Evolutionary conservation across 169 alveolate species (phyloP).

Genomic region (Miamiensis avidus): DNA sequence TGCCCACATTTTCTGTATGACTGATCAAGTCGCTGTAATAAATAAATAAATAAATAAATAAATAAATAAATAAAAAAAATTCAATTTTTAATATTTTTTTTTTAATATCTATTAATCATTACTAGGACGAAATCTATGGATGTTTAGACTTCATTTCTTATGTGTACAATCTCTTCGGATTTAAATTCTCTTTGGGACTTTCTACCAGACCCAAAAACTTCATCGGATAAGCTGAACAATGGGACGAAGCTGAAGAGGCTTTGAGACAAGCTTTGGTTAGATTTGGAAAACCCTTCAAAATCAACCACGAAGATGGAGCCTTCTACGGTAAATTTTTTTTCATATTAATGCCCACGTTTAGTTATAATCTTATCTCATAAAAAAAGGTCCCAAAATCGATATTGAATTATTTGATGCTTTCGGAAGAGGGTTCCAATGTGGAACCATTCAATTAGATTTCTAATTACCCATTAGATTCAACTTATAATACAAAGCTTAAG

Average conservation of each 20-base stretch:
- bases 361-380: too few relatives aligned
- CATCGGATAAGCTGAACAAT: conserved; percentile 93
- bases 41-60: too few relatives aligned
- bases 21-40: conserved; percentile 89
- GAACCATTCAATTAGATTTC: conserved; percentile 99
- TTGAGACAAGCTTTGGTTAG: conserved; percentile 92
- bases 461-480: conserved; percentile 98
- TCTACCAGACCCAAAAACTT: conserved; percentile 98
- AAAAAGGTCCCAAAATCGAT: conserved; percentile 97
- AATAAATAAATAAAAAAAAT: too few relatives aligned
- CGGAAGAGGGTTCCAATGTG: conserved; percentile 98
- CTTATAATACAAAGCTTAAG: conserved; percentile 94
- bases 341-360: too few relatives aligned
- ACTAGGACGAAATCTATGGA: conserved; percentile 90
- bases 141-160: conserved; percentile 92
- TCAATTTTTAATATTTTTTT: too few relatives aligned
- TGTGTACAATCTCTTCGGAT: conserved; percentile 94
- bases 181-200: conserved; percentile 91
- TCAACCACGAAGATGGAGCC: conserved; percentile 99
- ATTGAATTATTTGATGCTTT: conserved; percentile 95
- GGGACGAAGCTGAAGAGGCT: conserved; percentile 97
- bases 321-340: conserved; percentile 91
- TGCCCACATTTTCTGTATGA: conserved; percentile 98
- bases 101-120: too few relatives aligned
- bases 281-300: conserved; percentile 92